Evolutionary conservation across 257 asterid species (phyloP), one percentile per base, ranked within the genome.

Genomic region (Gynochthodes officinalis): DNA sequence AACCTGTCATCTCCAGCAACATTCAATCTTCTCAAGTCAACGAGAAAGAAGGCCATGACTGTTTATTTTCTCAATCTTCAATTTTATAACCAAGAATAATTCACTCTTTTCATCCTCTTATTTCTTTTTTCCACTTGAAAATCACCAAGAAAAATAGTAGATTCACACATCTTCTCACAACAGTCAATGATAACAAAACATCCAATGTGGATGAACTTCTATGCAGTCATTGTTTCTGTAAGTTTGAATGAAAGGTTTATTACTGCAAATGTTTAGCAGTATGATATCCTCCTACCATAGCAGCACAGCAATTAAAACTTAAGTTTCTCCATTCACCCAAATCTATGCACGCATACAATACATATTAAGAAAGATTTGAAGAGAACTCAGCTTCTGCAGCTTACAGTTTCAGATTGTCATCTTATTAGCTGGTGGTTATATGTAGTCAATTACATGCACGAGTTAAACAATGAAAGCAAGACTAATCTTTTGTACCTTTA

Each of bases 401-500:
- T 54, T 1, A n/a, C 3, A 63, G 15, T 21, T 61, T 19, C 5
- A 27, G 35, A 16, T 5, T 23, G 4, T 25, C 55, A 23, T 25
- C 19, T 27, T 39, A 11, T 53, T 3, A 65, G 21, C 27, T 16
- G 25, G 33, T 64, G 28, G 11, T 49, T 55, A 23, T 53, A 42
- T 23, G 1, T 16, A 27, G 14, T 19, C 52, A 64, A 65, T 69
- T 52, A n/a, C 21, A 70, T 15, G 23, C 40, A 37, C 37, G 53
- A 54, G 19, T 23, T 19, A 50, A 61, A 54, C 52, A 55, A 53
- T 18, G 16, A 35, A 32, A 30, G 30, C 42, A 49, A 33, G 12
- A 54, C 42, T 16, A 64, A 70, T 42, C 61, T 27, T 32, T 67
- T 81, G 67, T 72, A 91, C 96, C 95, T 91, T 94, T 76, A 91